phyloP scores from a whole-genome alignment of 441 rosid genomes.

The Mallotus repandus region DNA sequence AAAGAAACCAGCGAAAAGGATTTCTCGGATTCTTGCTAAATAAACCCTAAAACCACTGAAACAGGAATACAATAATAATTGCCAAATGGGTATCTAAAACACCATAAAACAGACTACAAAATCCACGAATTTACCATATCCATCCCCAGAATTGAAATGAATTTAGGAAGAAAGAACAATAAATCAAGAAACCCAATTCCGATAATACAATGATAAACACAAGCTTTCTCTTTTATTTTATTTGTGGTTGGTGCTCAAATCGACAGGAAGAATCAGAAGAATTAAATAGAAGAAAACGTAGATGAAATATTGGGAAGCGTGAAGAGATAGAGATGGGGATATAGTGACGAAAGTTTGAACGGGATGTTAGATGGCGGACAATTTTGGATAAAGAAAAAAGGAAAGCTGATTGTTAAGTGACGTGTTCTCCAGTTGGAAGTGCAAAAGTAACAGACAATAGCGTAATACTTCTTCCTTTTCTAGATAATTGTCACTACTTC shows the following conservation, averaged over 20 bases:
- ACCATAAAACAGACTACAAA: neutral
- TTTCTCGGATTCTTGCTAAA: neutral
- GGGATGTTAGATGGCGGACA: constrained; percentile 2
- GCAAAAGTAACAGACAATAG: too few species aligned
- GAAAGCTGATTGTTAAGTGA: neutral
- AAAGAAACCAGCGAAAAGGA: constrained; percentile 6
- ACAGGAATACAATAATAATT: neutral
- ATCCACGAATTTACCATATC: neutral
- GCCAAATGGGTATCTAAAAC: constrained; percentile 7
- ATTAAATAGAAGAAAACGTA: neutral
- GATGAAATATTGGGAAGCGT: constrained; percentile 26
- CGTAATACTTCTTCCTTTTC: too few species aligned
- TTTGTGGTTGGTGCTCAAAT: neutral
- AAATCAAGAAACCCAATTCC: constrained; percentile 2
- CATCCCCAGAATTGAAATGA: neutral
- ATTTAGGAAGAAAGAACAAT: neutral
- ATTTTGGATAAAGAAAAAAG: neutral
- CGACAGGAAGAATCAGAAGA: neutral
- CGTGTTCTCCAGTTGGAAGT: neutral
- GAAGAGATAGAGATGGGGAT: constrained; percentile 33
- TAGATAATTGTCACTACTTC: too few species aligned
- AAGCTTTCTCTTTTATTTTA: neutral
- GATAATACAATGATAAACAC: neutral
- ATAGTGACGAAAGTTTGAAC: constrained; percentile 16
- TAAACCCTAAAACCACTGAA: neutral